Conservation (phyloP, 768 basidiomycete genomes). For the Russula griseocarnosa region DNA sequence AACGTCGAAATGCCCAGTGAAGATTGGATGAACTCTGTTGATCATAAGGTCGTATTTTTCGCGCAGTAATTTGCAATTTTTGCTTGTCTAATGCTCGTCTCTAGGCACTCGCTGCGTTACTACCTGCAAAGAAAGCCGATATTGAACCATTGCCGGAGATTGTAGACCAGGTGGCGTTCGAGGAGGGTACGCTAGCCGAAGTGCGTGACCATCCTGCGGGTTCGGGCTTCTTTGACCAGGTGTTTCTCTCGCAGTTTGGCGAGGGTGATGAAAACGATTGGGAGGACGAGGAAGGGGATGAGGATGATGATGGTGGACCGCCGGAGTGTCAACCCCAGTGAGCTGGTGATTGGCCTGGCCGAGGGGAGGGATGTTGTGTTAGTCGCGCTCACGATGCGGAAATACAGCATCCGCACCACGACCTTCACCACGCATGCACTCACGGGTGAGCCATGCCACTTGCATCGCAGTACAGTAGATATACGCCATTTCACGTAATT, state of each 20-base stretch:
- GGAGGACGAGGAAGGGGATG: slow-evolving; percentile 69
- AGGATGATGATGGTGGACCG: slow-evolving; percentile 54
- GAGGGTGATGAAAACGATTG: slow-evolving; percentile 60
- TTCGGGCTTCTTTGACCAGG: slow-evolving; percentile 73
- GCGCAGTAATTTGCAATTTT: slow-evolving; percentile 4
- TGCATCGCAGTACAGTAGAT: slow-evolving; percentile 6
- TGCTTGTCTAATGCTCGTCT: slow-evolving; percentile 13
- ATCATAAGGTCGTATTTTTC: slow-evolving; percentile 46
- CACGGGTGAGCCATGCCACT: slow-evolving; percentile 1
- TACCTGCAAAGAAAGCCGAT: slow-evolving; percentile 73
- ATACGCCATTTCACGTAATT: slow-evolving; percentile 17
- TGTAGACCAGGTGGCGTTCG: slow-evolving; percentile 66
- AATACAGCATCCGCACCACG: not conserved
- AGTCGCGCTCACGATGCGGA: not conserved
- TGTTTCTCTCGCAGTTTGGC: slow-evolving; percentile 65
- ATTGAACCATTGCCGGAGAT: slow-evolving; percentile 67
- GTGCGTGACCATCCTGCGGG: slow-evolving; percentile 76
- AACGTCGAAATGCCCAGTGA: slow-evolving; percentile 85
- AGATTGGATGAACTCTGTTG: slow-evolving; percentile 67
- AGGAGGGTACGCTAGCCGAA: slow-evolving; percentile 75
- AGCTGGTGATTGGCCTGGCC: slow-evolving; percentile 11
- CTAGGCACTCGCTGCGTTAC: slow-evolving; percentile 59
- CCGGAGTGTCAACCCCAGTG: slow-evolving; percentile 33
- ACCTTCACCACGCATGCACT: slow-evolving; percentile 4
- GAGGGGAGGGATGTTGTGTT: slow-evolving; percentile 8